Conservation (phyloP, 257 asterid species). For the Solanum gracilifrons region DNA sequence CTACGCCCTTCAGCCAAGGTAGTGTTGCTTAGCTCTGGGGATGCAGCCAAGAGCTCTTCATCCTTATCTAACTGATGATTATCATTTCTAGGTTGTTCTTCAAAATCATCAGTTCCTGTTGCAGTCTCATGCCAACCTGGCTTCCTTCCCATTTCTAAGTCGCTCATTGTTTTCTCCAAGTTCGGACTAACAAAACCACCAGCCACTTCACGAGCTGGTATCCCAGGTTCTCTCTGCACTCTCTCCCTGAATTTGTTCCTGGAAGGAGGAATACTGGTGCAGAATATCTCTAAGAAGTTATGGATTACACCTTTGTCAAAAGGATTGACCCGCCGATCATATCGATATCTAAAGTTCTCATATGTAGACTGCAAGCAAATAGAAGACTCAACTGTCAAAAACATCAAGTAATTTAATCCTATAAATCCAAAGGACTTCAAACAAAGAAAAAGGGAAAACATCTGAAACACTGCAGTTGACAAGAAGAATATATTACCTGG, state of each 20-base stretch:
- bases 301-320: conserved; percentile 67
- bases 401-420: not conserved
- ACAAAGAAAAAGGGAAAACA: not conserved
- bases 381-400: not conserved
- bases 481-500: conserved; percentile 49
- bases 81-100: conserved; percentile 2
- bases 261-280: conserved; percentile 75
- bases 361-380: conserved; percentile 71
- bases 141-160: conserved; percentile 83
- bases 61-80: conserved; percentile 8
- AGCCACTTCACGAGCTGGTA: conserved; percentile 37
- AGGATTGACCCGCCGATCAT: conserved; percentile 67
- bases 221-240: conserved; percentile 64
- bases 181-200: conserved; percentile 13
- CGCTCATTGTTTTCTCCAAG: conserved; percentile 68
- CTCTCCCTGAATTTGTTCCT: conserved; percentile 66
- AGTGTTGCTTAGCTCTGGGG: conserved; percentile 11
- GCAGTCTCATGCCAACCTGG: conserved; percentile 80
- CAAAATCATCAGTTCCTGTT: conserved; percentile 21
- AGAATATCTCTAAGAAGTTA: conserved; percentile 81
- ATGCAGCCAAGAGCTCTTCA: conserved; percentile 4
- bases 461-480: not conserved
- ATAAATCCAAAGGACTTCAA: not conserved
- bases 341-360: conserved; percentile 87
- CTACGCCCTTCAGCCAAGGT: conserved; percentile 16